Percentiles rank a stretch among this genome's conserved stretches.
Conservation (phyloP, 495 filamentous ascomycete species). For the Geoglossum glabrum region DNA sequence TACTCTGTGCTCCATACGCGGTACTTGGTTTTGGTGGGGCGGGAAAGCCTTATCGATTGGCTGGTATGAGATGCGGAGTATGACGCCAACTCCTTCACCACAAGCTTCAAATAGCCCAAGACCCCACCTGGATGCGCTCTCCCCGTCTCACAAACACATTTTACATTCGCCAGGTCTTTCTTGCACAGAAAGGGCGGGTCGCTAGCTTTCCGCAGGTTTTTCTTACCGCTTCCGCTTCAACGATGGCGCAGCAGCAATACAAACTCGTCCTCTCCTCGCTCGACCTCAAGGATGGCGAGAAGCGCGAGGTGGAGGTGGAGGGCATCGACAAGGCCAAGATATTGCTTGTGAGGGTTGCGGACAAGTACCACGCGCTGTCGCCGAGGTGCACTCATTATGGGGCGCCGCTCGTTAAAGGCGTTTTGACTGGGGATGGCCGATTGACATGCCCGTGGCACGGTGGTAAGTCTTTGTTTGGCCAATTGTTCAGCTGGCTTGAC, state of each 20-base stretch:
- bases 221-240: slow-evolving; percentile 12
- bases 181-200: neutral
- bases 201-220: neutral
- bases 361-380: slow-evolving; percentile 55
- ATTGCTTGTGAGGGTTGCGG: slow-evolving; percentile 55
- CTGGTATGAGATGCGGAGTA: too few relatives aligned
- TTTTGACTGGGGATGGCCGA: slow-evolving; percentile 61
- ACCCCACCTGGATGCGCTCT: neutral
- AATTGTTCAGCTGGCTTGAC: neutral
- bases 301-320: slow-evolving; percentile 76
- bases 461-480: slow-evolving; percentile 24
- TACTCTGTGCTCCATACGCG: too few relatives aligned
- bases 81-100: too few relatives aligned
- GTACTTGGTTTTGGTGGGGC: too few relatives aligned
- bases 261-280: slow-evolving; percentile 66
- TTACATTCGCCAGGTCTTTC: neutral
- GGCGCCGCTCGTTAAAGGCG: slow-evolving; percentile 66
- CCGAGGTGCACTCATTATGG: slow-evolving; percentile 91
- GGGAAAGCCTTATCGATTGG: too few relatives aligned
- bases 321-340: slow-evolving; percentile 73
- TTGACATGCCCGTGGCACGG: slow-evolving; percentile 93
- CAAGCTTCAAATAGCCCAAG: too few relatives aligned
- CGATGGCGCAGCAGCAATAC: slow-evolving; percentile 48
- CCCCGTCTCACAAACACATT: neutral
- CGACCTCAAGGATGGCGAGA: slow-evolving; percentile 55